Evolutionary conservation across 768 basidiomycete species (phyloP).

Genomic region (Sporobolomyces roseus): DNA sequence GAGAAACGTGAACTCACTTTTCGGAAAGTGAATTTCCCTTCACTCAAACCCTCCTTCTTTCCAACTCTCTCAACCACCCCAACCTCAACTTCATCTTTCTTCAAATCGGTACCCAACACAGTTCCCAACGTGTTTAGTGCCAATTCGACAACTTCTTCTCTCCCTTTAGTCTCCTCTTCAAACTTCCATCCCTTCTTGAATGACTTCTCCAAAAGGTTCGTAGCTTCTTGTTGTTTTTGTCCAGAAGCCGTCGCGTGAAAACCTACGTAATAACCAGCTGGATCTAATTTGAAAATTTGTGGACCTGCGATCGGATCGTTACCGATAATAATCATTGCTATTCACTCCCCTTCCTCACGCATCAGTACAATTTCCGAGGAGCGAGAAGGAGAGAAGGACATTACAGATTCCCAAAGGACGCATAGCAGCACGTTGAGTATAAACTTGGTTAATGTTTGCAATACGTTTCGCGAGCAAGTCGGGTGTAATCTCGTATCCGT

Average conservation of each 20-base stretch:
- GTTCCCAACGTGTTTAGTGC: conserved; percentile 41
- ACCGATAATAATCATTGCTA: conserved; percentile 95
- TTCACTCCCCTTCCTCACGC: not conserved
- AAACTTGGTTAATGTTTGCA: conserved; percentile 98
- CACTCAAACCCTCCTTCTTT: not conserved
- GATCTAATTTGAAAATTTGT: conserved; percentile 97
- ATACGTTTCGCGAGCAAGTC: conserved; percentile 89
- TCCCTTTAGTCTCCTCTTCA: conserved; percentile 52
- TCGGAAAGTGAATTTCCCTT: conserved; percentile 1
- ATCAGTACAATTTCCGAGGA: not conserved
- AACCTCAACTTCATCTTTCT: conserved; percentile 90
- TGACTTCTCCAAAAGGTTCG: conserved; percentile 97
- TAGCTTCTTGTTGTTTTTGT: conserved; percentile 95
- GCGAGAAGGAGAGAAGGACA: conserved; percentile 43
- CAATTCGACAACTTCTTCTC: conserved; percentile 75
- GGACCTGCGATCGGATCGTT: conserved; percentile 85
- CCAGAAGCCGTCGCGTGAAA: conserved; percentile 96
- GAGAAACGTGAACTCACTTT: conserved; percentile 1
- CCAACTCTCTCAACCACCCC: conserved; percentile 73
- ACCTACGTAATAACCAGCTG: conserved; percentile 96
- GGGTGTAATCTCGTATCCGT: conserved; percentile 96
- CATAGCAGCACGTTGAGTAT: conserved; percentile 96
- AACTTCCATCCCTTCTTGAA: conserved; percentile 93
- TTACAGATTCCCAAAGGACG: conserved; percentile 89
- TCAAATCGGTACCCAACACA: conserved; percentile 94